phyloP scores from a whole-genome alignment of 179 eudicot species.

The Amaranthus tricolor region DNA sequence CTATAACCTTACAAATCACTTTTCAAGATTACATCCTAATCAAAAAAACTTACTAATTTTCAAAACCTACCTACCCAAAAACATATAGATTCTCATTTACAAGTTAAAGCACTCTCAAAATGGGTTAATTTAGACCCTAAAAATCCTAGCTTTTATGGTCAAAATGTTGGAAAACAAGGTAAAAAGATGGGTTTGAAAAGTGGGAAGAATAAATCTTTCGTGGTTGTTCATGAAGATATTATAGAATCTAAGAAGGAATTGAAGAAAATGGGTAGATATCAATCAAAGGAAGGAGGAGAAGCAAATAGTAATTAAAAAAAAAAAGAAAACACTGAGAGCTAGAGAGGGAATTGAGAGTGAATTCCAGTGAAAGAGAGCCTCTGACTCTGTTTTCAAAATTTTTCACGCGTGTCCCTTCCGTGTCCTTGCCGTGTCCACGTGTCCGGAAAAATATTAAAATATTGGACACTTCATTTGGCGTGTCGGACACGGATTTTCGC shows the following conservation, averaged over 20 bases:
- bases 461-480: no score
- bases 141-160: conserved; percentile 20
- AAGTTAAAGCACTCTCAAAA: conserved; percentile 35
- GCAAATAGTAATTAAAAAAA: not conserved
- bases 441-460: no score
- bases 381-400: no score
- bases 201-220: conserved; percentile 24
- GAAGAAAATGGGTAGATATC: conserved; percentile 4
- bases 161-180: conserved; percentile 30
- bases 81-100: conserved; percentile 27
- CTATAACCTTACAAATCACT: conserved; percentile 54
- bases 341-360: no score
- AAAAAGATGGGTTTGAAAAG: conserved; percentile 33
- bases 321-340: no score
- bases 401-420: no score
- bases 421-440: no score
- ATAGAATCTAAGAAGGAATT: conserved; percentile 3
- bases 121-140: conserved; percentile 41
- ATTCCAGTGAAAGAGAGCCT: no score
- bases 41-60: conserved; percentile 22
- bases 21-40: conserved; percentile 47
- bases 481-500: no score
- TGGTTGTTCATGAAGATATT: conserved; percentile 15
- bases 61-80: conserved; percentile 29
- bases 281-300: not conserved